Conservation (phyloP, 2,329 filamentous ascomycete genomes). For the Huntiella decipiens region DNA sequence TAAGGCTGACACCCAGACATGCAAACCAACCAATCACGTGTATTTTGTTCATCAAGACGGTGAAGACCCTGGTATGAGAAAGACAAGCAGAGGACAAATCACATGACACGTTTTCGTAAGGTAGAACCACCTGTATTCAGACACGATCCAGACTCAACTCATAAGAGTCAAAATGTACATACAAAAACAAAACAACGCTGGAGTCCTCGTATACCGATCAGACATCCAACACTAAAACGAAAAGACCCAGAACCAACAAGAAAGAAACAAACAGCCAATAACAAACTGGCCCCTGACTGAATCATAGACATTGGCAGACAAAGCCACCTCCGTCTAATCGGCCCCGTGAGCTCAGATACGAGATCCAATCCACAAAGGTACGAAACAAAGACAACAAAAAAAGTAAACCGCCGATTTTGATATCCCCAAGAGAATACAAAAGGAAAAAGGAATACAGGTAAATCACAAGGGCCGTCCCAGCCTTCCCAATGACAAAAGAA, state of each 20-base stretch:
- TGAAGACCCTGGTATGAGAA: too few species aligned
- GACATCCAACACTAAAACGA: background rate
- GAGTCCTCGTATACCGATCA: background rate
- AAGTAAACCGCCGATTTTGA: conserved; percentile 2
- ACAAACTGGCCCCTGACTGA: background rate
- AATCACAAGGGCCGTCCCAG: background rate
- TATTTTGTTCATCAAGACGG: too few species aligned
- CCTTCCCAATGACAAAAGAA: background rate
- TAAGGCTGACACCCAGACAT: too few species aligned
- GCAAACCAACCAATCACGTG: too few species aligned
- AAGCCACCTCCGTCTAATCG: background rate
- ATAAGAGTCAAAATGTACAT: background rate
- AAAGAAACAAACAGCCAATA: background rate
- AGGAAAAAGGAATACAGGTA: conserved; percentile 3
- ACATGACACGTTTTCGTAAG: too few species aligned
- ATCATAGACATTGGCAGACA: background rate
- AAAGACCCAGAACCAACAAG: background rate
- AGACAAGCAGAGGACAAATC: background rate
- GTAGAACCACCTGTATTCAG: too few species aligned
- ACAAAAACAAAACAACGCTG: background rate
- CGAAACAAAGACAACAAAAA: background rate
- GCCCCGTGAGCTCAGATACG: too few species aligned
- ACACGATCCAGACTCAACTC: too few species aligned
- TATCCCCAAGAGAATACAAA: background rate
- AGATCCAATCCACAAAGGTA: background rate